Conservation (phyloP, 202 grass and related monocot genomes). For the Brachypodium distachyon region DNA sequence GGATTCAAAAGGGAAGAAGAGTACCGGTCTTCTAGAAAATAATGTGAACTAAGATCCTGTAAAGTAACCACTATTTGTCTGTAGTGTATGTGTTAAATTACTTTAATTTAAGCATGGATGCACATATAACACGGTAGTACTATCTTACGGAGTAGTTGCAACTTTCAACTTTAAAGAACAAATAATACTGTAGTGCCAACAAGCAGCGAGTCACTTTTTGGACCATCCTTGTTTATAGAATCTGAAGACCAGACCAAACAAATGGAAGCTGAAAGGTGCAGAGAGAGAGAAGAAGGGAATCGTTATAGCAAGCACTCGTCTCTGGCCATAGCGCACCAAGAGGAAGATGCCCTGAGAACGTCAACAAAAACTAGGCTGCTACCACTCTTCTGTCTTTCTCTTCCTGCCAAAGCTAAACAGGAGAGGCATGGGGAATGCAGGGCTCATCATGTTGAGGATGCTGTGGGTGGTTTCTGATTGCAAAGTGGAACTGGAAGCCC, state of each 20-base stretch:
- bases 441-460: constrained; percentile 16
- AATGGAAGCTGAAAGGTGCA: constrained; percentile 15
- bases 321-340: neutral
- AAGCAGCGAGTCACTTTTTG: too few species aligned
- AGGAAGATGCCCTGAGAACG: neutral
- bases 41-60: constrained; percentile 1
- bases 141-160: too few species aligned
- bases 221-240: constrained; percentile 2
- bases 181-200: too few species aligned
- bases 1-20: neutral
- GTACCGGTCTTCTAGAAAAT: neutral
- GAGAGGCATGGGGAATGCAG: neutral
- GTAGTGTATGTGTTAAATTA: neutral
- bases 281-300: constrained; percentile 10
- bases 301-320: constrained; percentile 31
- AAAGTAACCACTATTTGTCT: constrained; percentile 3
- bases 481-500: constrained; percentile 8
- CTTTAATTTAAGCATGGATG: neutral
- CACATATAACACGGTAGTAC: neutral
- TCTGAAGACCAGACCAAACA: constrained; percentile 15
- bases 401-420: constrained; percentile 19
- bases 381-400: neutral
- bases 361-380: neutral
- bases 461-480: neutral
- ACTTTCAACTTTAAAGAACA: neutral